Evolutionary conservation across 148 eudicot genomes (phyloP), one percentile per base, ranked within the genome.

Genomic region (Spergularia bocconei): DNA sequence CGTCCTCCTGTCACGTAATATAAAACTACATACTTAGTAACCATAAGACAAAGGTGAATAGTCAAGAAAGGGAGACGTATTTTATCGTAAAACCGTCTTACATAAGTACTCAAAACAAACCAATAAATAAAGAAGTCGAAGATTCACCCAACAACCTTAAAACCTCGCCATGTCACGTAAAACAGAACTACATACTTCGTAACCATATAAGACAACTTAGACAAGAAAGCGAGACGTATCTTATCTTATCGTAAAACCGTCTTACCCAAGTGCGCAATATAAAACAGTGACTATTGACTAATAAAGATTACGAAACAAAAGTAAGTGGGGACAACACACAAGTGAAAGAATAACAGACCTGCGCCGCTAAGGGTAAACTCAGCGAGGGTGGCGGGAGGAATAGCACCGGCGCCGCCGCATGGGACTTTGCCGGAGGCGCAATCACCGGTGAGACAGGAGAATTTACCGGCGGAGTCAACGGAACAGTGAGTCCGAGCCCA

Each of bases 311-410:
- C 36, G 2, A 29, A 6, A 44, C 48, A 9, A 44, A 44, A 44
- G 48, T 6, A 58, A 58, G 6, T 23, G 12, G 19, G 21, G 21
- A 0, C 19, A 58, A 9, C 2, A 9, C 2, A 19, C 8, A n/a
- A 58, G 19, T 16, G 5, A 5, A n/a, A 58, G 62, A 50, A 13
- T 6, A 17, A 6, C 47, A 21, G 16, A 69, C 72, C 86, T 59
- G 88, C 97, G 67, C 99, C 99, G 86, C 89, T 91, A 20, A 95
- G 93, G 0, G 99, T 95, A 80, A 92, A 95, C 75, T 95, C 99
- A 6, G 94, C 98, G 13, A 95, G 84, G 3, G 98, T 95, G 2
- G 99, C 98, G 0, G 99, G 99, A 0, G 99, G 99, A 12, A 78
- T 85, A 0, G 99, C 99, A 1, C 99, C 99, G 17, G 83, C 76